Evolutionary conservation across 2,329 filamentous ascomycete genomes (phyloP), one percentile per base, ranked within the genome.

Genomic region (Colletotrichum magnum): DNA sequence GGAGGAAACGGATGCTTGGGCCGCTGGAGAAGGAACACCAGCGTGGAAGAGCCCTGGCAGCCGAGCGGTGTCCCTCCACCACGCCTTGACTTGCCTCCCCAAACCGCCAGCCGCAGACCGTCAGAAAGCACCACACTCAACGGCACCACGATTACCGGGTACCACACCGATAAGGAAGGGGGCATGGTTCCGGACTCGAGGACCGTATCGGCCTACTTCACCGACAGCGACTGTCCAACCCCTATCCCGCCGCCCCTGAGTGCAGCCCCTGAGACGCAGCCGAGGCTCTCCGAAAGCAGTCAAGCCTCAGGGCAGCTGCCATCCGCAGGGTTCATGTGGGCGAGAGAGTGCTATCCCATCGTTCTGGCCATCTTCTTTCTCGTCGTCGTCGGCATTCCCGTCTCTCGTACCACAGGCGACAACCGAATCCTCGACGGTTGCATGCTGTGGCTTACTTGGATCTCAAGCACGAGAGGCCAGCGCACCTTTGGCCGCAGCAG

Each of bases 361-460:
- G 73, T 79, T 51, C 64, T 75, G 0, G 81, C 73, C 3, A 72
- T 83, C 50, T 36, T 78, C 6, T 68, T 75, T 9, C 76, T 82
- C 10, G 72, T 82, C 3, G 39, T 76, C 1, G 41, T 86, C 7
- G 85, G 84, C 2, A 68, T 84, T 0, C 85, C 85, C 0, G 67
- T 87, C 0, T 80, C 84, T 0, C 72, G 75, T 3, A 48, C 65
- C 0, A 71, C 72, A 0, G 65, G 74, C 2, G 79, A 82, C 58
- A 79, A 82, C 24, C 77, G 81, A 0, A 73, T 81, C 2, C 78
- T 89, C 4, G 83, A 88, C 45, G 82, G 82, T 0, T 82, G 81
- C 26, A 77, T 84, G 13, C 76, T 88, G 4, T 82, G 86, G 73
- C 82, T 85, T 47, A 71, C 85, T 50, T 90, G 88, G 88, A 79